Base-by-base conservation (phyloP, 106 monocot genomes). In the Acanthochlamys bracteata region DNA sequence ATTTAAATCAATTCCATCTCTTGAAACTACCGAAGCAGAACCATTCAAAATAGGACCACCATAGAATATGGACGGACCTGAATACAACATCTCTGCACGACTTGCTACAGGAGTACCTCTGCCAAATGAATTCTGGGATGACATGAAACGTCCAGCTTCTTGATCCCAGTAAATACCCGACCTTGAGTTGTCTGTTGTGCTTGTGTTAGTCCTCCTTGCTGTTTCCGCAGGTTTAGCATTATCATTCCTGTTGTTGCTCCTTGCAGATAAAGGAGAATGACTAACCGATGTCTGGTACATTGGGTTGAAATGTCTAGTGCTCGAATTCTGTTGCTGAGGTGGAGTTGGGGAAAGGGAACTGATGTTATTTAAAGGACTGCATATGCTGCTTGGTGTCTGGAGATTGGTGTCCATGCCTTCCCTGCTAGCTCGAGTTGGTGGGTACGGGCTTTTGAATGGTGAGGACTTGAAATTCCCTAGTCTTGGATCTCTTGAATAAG, bases 41-140 rank as follows among this genome's bases (percentile, higher is more conserved):
- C 77, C 74, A 45, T 41, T 64, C 52, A 66, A 46, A 39, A 83
- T 46, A 59, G 87, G 83, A 24, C 83, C 79, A 0, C 83, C 77
- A 20, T 77, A 83, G 64, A 87, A 83, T 74, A 83, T 79, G 16
- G 86, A 79, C 21, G 73, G 75, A 24, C 74, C 79, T 4, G 62
- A 70, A 60, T 68, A 79, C 25, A 73, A 33, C 13, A 82, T 61
- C 61, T 86, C 78, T 1, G 73, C 39, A 33, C 41, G 75, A 39
- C 57, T 61, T 2, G 25, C 49, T 24, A 13, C 66, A 53, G 71
- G 68, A 59, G 75, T 63, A 27, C 69, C 67, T 16, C n/a, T n/a
- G n/a, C 71, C 72, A 0, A n/a, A 41, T 41, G 39, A 61, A 22
- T 54, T 59, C 39, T 66, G 70, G 6, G 79, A 52, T 3, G 69